These are phyloP conservation scores for Medicago lupulina DNA, from an alignment of 306 rosid species.

Conservation along the genomic window DNA sequence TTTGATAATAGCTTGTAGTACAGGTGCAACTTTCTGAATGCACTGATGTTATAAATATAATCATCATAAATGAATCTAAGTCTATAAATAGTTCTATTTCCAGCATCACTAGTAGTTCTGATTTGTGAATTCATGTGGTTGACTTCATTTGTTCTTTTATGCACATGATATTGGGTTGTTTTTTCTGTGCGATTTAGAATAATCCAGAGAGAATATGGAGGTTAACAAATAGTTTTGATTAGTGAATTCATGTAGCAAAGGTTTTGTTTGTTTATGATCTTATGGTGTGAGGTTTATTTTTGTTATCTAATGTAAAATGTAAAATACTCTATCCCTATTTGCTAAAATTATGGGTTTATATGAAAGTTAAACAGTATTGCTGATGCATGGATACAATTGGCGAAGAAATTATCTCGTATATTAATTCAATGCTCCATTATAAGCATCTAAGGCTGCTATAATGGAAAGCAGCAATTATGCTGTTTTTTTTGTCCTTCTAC, in stretches of 20 bases:
- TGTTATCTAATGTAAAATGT: not conserved
- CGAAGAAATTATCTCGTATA: not conserved
- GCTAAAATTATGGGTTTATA: not conserved
- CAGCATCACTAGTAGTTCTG: too few species aligned
- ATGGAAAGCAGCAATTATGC: not conserved
- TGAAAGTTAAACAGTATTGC: not conserved
- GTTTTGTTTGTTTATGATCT: not conserved
- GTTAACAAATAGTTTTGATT: not conserved
- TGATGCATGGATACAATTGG: not conserved
- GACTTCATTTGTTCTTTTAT: too few species aligned
- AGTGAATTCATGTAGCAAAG: not conserved
- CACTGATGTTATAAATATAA: too few species aligned
- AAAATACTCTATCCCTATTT: not conserved
- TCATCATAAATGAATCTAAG: too few species aligned
- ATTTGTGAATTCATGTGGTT: too few species aligned
- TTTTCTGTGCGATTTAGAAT: too few species aligned
- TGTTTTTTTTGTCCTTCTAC: not conserved
- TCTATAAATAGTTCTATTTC: too few species aligned
- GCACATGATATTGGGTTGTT: not conserved
- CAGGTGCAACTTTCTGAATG: too few species aligned
- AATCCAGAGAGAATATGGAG: not conserved
- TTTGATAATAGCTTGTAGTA: conserved; percentile 22
- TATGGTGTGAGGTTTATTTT: not conserved
- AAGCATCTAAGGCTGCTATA: conserved; percentile 19
- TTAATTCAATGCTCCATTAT: conserved; percentile 10